Base-by-base conservation (phyloP, 352 stramenopile species). In the Phytophthora boehmeriae region DNA sequence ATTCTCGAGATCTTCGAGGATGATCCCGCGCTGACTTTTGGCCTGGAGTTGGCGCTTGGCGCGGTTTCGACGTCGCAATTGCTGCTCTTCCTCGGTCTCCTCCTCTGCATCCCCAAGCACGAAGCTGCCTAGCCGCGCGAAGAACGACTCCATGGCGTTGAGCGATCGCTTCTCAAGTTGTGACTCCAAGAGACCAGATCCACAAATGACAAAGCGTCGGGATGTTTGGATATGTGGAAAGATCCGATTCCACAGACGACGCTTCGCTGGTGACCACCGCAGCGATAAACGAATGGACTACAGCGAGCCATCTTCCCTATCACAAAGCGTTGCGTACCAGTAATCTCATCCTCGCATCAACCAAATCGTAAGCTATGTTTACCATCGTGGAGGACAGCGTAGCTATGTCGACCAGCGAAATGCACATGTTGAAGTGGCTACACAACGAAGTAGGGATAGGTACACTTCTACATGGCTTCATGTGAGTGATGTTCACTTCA, bases 1-100 rank as follows among this genome's bases (percentile, higher is more conserved):
- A 50, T 70, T 75, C 67, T 94, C 85, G 5, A 94, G 75, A 60
- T 94, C 86, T 36, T 94, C 86, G 43, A 94, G 82, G 30, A 94
- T 78, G 49, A 92, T 84, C 34, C 70, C 70, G 54, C 86, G 83
- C 57, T 94, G 81, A 49, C 78, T 90, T 58, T 92, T 90, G 69
- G 81, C 73, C 34, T 92, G 75, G 44, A 92, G 66, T 54, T 86
- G 74, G 17, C 73, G 66, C 71, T 89, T 86, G 28, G 78, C 67
- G 36, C 80, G 72, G 46, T 79, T 70, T 23, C 80, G 78, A 19
- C 81, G 70, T 0, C 78, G 71, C 42, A 76, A 41, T 20, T 76
- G 66, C 11, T 63, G 64, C 66, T 88, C 72, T 63, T 88, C 71
- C 34, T 83, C 71, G 8, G 71, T 90, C 68, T 86, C 74, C 28